Conservation (phyloP, 768 basidiomycete species). For the Hygrophorus russula region DNA sequence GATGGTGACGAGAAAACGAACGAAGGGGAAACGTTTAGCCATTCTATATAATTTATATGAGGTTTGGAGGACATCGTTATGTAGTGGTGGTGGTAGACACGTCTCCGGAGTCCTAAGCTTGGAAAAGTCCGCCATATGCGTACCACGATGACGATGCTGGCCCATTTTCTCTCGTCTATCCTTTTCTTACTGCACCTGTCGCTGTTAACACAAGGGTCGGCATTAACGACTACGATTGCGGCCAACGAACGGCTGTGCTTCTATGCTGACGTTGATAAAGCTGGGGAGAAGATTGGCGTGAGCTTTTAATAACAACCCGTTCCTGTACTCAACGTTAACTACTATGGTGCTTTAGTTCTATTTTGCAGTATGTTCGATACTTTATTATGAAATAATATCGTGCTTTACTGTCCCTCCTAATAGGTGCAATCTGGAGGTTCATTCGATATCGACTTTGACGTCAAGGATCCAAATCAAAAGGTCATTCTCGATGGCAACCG, state of each 20-base stretch:
- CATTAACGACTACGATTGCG: conserved; percentile 68
- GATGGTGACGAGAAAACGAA: neutral
- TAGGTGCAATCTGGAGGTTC: conserved; percentile 95
- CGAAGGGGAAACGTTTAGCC: neutral
- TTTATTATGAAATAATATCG: neutral
- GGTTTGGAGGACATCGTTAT: neutral
- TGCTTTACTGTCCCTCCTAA: neutral
- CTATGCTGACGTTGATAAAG: conserved; percentile 94
- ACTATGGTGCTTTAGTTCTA: conserved; percentile 60
- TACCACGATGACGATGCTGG: conserved; percentile 16
- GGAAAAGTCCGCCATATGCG: neutral
- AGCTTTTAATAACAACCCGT: conserved; percentile 18
- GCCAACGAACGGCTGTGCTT: conserved; percentile 85
- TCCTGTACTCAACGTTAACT: conserved; percentile 6
- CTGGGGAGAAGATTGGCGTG: conserved; percentile 84
- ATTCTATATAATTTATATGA: neutral
- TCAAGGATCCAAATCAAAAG: conserved; percentile 86
- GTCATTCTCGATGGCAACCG: conserved; percentile 78
- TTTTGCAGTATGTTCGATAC: conserved; percentile 66
- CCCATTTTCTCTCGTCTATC: conserved; percentile 20
- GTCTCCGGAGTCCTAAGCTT: too few species aligned
- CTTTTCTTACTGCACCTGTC: conserved; percentile 26
- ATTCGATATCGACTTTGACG: conserved; percentile 90
- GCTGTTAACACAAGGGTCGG: conserved; percentile 35
- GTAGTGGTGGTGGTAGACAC: too few species aligned